Evolutionary conservation across 2,329 filamentous ascomycete genomes (phyloP), one percentile per base, ranked within the genome.

Genomic region (Aureobasidium sp.): DNA sequence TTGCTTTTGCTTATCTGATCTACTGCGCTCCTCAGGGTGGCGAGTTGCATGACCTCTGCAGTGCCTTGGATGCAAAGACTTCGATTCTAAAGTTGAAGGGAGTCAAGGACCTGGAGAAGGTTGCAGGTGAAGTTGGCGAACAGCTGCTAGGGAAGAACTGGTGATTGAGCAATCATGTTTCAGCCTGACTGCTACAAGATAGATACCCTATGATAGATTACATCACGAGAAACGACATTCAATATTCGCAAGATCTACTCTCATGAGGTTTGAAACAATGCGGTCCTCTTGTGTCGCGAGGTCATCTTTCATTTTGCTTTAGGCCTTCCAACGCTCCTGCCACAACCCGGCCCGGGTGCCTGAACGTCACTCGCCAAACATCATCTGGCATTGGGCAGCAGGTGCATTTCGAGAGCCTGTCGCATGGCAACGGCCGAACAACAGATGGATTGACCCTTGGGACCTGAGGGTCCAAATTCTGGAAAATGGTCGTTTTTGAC

Each of bases 31-130:
- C 86, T 5, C 70, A 85, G 39, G 84, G 88, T 34, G 89, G 91
- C 0, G 89, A 92, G 67, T 72, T 97, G n/a, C 79, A 86, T 12
- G 91, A 96, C 71, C 75, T 96, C n/a, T 81, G 91, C 66, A 83
- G 84, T 62, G 87, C 86, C 0, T 83, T 97, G 80, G 91, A 92
- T 71, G 89, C 91, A 0, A 79, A 81, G 36, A 83, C 83, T 3
- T 86, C 83, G 0, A 79, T 96, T 1, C 63, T 79, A 39, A 77
- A 70, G 37, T 66, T 71, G 7, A 69, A 76, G 63, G 64, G 73
- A 37, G 66, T 73, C 4, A 72, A 68, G 60, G 74, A 75, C 49
- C 69, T 76, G 2, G 72, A 63, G 65, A 68, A 67, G 63, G 59
- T 71, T 70, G 67, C 67, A 70, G 66, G 64, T 57, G 71, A 73